phyloP scores from a whole-genome alignment of 2,329 filamentous ascomycete genomes.

The Alternaria arborescens region DNA sequence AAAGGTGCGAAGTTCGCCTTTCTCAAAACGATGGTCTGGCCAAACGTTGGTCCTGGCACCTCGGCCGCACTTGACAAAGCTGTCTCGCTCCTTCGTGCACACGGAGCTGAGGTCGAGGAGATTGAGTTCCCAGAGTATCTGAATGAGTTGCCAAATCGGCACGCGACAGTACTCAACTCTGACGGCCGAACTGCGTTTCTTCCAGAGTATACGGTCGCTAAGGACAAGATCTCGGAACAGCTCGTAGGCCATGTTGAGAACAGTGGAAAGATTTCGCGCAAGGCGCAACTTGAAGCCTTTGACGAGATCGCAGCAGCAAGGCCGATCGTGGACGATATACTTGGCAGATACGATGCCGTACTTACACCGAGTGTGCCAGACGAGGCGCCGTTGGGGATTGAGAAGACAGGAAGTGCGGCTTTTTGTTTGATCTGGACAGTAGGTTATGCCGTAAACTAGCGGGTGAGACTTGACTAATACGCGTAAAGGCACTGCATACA shows the following conservation, averaged over 20 bases:
- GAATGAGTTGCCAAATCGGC: slow-evolving; percentile 59
- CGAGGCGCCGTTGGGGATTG: slow-evolving; percentile 65
- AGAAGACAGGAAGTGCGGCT: slow-evolving; percentile 63
- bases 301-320: slow-evolving; percentile 64
- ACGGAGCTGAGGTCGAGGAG: slow-evolving; percentile 66
- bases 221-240: slow-evolving; percentile 56
- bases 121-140: slow-evolving; percentile 58
- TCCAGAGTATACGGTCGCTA: slow-evolving; percentile 61
- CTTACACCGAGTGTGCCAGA: slow-evolving; percentile 67
- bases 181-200: slow-evolving; percentile 65
- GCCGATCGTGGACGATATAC: slow-evolving; percentile 64
- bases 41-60: slow-evolving; percentile 48
- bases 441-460: neutral
- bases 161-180: slow-evolving; percentile 58
- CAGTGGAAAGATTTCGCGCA: slow-evolving; percentile 52
- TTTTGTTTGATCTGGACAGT: slow-evolving; percentile 65
- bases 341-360: slow-evolving; percentile 62
- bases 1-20: slow-evolving; percentile 64
- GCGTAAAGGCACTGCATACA: slow-evolving; percentile 58
- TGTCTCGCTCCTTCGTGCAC: slow-evolving; percentile 43
- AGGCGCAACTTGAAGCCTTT: slow-evolving; percentile 62
- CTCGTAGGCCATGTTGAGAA: slow-evolving; percentile 64
- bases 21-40: slow-evolving; percentile 61
- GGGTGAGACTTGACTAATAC: neutral
- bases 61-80: slow-evolving; percentile 48